phyloP scores from a whole-genome alignment of 176 grass and related monocot species.

The Oryza meyeriana region DNA sequence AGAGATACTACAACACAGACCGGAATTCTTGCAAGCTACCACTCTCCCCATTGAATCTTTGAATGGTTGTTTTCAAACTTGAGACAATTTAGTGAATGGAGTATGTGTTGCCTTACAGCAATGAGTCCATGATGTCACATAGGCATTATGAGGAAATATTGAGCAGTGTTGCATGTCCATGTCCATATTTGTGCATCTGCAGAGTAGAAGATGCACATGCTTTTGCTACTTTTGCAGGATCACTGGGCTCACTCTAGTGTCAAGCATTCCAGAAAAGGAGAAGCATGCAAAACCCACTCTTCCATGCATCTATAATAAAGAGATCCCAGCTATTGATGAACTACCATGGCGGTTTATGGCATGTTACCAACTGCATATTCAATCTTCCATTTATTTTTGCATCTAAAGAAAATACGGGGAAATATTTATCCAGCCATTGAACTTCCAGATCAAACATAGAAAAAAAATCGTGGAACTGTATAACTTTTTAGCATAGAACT shows the following conservation, averaged over 20 bases:
- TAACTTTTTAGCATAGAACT: too few relatives aligned
- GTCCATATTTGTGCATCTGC: constrained; percentile 14
- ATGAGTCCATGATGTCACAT: not conserved
- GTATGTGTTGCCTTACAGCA: not conserved
- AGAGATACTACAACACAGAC: not conserved
- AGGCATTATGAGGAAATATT: not conserved
- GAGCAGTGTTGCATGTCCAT: not conserved
- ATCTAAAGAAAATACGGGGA: not conserved
- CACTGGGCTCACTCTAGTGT: not conserved
- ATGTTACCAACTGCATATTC: not conserved
- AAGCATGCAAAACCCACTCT: not conserved
- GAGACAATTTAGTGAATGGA: not conserved
- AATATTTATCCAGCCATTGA: not conserved
- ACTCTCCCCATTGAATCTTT: too few relatives aligned
- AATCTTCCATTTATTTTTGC: not conserved
- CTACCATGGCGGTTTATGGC: not conserved
- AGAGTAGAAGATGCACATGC: not conserved
- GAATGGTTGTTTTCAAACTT: not conserved
- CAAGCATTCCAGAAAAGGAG: not conserved
- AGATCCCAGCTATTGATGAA: not conserved
- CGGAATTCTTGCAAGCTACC: not conserved
- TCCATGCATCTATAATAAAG: not conserved
- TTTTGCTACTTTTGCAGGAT: not conserved
- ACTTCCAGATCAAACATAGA: not conserved
- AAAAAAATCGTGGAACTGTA: not conserved